Percentiles rank a stretch among this genome's conserved stretches.
phyloP scores from a whole-genome alignment of 306 rosid species.

The Vigna unguiculata region DNA sequence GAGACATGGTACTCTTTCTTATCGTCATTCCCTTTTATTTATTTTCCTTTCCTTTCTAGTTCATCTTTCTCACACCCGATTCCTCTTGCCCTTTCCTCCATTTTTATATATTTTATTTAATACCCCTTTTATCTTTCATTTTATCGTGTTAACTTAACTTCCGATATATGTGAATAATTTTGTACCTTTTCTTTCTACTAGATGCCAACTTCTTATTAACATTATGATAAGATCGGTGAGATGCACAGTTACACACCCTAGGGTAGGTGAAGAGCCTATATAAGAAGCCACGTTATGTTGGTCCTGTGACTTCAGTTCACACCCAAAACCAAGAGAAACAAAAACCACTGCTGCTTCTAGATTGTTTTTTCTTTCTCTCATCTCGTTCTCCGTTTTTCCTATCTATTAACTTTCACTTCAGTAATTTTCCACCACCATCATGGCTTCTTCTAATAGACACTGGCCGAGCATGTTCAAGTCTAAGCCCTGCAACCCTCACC shows the following conservation, averaged over 20 bases:
- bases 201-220: conserved; percentile 6
- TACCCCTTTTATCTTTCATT: conserved; percentile 1
- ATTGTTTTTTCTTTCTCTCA: conserved; percentile 38
- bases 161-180: neutral
- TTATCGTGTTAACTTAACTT: neutral
- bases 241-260: conserved; percentile 1
- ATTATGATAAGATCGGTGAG: conserved; percentile 27
- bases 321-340: conserved; percentile 58
- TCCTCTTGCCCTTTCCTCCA: conserved; percentile 67
- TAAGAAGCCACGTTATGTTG: conserved; percentile 58
- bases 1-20: conserved; percentile 49
- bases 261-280: conserved; percentile 81
- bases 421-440: conserved; percentile 44
- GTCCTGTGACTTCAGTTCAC: conserved; percentile 43
- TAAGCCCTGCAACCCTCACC: conserved; percentile 88
- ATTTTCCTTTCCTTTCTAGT: conserved; percentile 63
- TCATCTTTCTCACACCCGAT: conserved; percentile 72
- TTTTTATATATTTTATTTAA: conserved; percentile 33
- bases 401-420: conserved; percentile 47
- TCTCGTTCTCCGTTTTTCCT: conserved; percentile 49
- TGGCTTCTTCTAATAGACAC: conserved; percentile 99
- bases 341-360: conserved; percentile 51
- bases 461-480: conserved; percentile 99
- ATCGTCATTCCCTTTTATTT: conserved; percentile 43
- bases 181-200: conserved; percentile 17